These are phyloP conservation scores for Sclerotinia minor DNA, from an alignment of 2,329 filamentous ascomycete genomes.

Conservation along the genomic window DNA sequence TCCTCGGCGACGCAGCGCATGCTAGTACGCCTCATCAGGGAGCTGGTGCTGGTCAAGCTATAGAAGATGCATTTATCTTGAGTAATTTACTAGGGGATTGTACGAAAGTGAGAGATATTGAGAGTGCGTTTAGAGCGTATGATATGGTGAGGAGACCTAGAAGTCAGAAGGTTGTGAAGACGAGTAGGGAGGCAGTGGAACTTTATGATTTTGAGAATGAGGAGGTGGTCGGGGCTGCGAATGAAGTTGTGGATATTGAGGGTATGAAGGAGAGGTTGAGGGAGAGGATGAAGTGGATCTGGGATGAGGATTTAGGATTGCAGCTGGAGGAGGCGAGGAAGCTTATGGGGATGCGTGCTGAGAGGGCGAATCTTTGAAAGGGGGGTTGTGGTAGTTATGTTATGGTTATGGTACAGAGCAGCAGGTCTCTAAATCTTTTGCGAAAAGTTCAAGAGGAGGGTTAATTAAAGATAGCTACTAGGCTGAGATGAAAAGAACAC, in stretches of 20 bases:
- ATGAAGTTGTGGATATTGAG: slow-evolving; percentile 43
- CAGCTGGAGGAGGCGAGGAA: slow-evolving; percentile 45
- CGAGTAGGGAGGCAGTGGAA: slow-evolving; percentile 35
- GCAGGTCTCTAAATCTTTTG: background rate
- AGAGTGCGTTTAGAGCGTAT: slow-evolving; percentile 52
- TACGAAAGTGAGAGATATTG: slow-evolving; percentile 41
- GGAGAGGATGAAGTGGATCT: slow-evolving; percentile 44
- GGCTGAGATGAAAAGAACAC: background rate
- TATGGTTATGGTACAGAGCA: background rate
- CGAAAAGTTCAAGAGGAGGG: background rate
- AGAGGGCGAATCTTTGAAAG: background rate
- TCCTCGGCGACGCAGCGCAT: slow-evolving; percentile 59
- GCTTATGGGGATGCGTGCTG: slow-evolving; percentile 36
- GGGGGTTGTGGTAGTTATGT: background rate
- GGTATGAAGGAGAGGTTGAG: slow-evolving; percentile 43
- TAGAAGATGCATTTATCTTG: slow-evolving; percentile 54
- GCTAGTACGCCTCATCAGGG: slow-evolving; percentile 56
- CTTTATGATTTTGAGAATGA: slow-evolving; percentile 50
- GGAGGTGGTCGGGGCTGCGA: slow-evolving; percentile 42
- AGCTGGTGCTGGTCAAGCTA: slow-evolving; percentile 55
- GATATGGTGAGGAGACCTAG: slow-evolving; percentile 49
- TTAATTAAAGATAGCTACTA: no score
- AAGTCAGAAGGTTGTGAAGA: slow-evolving; percentile 39
- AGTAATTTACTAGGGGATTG: slow-evolving; percentile 50
- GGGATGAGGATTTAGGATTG: slow-evolving; percentile 41